Conservation (phyloP, 1,284 basidiomycete species). For the Ceratobasidium sp. region DNA sequence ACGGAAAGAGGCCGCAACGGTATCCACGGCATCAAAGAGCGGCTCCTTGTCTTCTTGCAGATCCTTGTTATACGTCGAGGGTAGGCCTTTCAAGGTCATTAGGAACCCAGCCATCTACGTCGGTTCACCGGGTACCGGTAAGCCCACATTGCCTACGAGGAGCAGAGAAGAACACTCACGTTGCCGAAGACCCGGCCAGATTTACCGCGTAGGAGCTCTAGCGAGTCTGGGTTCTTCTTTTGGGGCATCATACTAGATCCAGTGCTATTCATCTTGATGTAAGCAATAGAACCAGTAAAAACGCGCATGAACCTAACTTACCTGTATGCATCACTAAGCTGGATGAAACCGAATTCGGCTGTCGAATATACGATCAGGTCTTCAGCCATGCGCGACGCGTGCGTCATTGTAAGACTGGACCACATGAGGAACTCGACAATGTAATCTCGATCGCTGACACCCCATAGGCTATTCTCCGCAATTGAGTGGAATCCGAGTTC, state of each 20-base stretch:
- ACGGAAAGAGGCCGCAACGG: slow-evolving; percentile 87
- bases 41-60: slow-evolving; percentile 99
- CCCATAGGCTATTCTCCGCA: slow-evolving; percentile 94
- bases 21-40: slow-evolving; percentile 94
- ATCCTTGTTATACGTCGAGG: slow-evolving; percentile 99
- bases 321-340: slow-evolving; percentile 96
- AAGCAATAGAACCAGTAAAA: slow-evolving; percentile 18
- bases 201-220: slow-evolving; percentile 96
- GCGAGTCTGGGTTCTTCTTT: slow-evolving; percentile 98
- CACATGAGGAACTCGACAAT: slow-evolving; percentile 98
- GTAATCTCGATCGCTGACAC: slow-evolving; percentile 97
- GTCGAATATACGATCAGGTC: slow-evolving; percentile 98
- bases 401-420: slow-evolving; percentile 92
- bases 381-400: slow-evolving; percentile 95
- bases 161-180: slow-evolving; percentile 61
- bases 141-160: background rate
- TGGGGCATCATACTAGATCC: slow-evolving; percentile 99
- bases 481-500: slow-evolving; percentile 89
- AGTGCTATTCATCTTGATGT: slow-evolving; percentile 68
- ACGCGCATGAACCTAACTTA: slow-evolving; percentile 55
- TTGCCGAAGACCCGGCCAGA: slow-evolving; percentile 95
- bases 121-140: background rate
- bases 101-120: slow-evolving; percentile 99
- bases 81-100: slow-evolving; percentile 97
- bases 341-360: slow-evolving; percentile 96